Evolutionary conservation across 306 rosid species (phyloP).

Genomic region (Sicyos edulis): DNA sequence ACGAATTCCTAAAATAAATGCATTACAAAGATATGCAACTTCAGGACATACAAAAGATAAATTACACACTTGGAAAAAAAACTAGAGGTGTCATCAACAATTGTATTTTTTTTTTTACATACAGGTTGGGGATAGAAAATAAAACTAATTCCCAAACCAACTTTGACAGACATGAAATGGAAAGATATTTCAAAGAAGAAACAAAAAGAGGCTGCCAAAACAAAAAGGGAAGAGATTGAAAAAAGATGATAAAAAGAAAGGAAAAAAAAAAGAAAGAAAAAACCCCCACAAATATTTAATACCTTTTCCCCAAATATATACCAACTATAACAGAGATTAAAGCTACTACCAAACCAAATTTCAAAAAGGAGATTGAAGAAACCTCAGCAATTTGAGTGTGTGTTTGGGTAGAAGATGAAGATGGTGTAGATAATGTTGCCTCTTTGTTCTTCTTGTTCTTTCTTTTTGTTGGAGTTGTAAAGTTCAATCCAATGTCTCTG

Average conservation of each 20-base stretch:
- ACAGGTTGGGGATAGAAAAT: slow-evolving; percentile 45
- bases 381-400: slow-evolving; percentile 34
- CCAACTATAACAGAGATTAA: slow-evolving; percentile 67
- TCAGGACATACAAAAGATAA: background rate
- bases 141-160: slow-evolving; percentile 61
- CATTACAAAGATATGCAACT: slow-evolving; percentile 19
- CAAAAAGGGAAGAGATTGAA: slow-evolving; percentile 18
- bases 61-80: slow-evolving; percentile 10
- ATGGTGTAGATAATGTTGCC: slow-evolving; percentile 41
- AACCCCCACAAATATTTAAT: slow-evolving; percentile 36
- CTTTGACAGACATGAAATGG: slow-evolving; percentile 23
- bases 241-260: background rate
- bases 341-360: slow-evolving; percentile 66
- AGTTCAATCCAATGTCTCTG: slow-evolving; percentile 65
- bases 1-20: background rate
- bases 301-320: slow-evolving; percentile 74
- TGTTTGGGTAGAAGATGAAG: slow-evolving; percentile 44
- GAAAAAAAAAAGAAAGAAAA: slow-evolving; percentile 16
- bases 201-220: slow-evolving; percentile 42
- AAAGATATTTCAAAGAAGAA: slow-evolving; percentile 27
- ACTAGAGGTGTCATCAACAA: slow-evolving; percentile 7
- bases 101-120: slow-evolving; percentile 34
- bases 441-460: slow-evolving; percentile 77
- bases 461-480: slow-evolving; percentile 63
- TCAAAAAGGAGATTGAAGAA: slow-evolving; percentile 44